Base-by-base conservation (phyloP, 257 asterid genomes). In the Oldenlandia corymbosa region DNA sequence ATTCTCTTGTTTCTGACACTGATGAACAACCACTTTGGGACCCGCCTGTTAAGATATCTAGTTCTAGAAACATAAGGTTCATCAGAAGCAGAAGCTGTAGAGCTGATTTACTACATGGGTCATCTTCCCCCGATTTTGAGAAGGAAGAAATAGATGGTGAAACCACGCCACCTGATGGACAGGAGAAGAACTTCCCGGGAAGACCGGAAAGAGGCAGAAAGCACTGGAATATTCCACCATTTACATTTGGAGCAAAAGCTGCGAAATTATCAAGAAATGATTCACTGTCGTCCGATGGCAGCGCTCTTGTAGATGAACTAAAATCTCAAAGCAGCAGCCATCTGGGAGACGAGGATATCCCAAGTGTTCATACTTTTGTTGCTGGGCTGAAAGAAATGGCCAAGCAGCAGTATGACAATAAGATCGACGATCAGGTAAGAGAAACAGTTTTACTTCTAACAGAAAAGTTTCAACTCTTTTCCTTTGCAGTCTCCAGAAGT, bases 311-410 rank as follows among this genome's bases (percentile, higher is more conserved):
- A 23, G 94, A 90, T 64, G 97, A 82, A n/a, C 58, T 50, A 50
- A 83, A 69, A 70, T 55, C 65, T 67, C 82, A 80, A 65, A 78
- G 68, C 56, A 78, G 68, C 56, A 68, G 62, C 58, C 56, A 51
- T 27, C 67, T 76, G n/a, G 91, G 84, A 73, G 95, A 89, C 64
- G 97, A 83, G 75, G 92, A 84, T 68, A 85, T 93, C 70, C 96
- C 96, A 18, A 90, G 96, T 72, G 90, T 93, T 52, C 92, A 91
- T 65, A 82, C 95, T 54, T 93, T 90, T 71, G 95, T 93, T 42
- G 95, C 97, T n/a, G 99, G 95, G 54, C 85, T 93, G 59, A 84
- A 75, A 81, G 97, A 90, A 75, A 87, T 90, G 95, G 96, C 95
- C 11, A 83, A 84, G 80, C 85, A 71, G 66, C 94, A 91, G 67